A percentile compares a stretch with the other conserved stretches of the same genome.
Conservation (phyloP, 306 rosid genomes). For the Rubus parviflorus region DNA sequence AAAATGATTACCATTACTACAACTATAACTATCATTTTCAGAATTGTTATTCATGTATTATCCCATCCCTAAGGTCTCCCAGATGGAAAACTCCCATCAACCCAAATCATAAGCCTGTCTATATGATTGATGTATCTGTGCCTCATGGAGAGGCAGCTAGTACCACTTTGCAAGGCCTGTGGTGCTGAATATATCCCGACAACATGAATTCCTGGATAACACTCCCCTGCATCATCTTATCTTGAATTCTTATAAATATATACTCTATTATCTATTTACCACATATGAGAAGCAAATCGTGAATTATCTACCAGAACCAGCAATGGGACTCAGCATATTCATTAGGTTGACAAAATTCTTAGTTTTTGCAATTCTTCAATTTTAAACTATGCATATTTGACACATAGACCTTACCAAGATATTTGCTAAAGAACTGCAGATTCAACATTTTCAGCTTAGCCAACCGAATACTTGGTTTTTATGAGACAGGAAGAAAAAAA, state of each 20-base stretch:
- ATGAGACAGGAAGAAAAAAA: neutral
- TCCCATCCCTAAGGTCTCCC: neutral
- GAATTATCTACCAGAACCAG: neutral
- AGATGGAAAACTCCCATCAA: neutral
- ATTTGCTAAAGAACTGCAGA: neutral
- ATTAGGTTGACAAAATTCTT: neutral
- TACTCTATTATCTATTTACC: neutral
- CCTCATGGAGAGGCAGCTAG: neutral
- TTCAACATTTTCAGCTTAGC: neutral
- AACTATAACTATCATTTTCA: neutral
- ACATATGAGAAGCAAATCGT: neutral
- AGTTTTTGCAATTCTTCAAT: neutral
- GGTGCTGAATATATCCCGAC: neutral
- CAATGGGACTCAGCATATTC: neutral
- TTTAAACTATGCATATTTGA: neutral
- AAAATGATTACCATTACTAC: neutral
- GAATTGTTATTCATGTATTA: neutral
- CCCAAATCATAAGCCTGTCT: neutral
- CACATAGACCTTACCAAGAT: neutral
- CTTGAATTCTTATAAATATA: neutral
- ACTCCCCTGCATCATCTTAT: neutral
- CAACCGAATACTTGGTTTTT: neutral
- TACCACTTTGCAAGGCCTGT: neutral
- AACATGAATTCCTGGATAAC: neutral
- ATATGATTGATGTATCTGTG: constrained; percentile 1